A percentile compares a stretch with the other conserved stretches of the same genome.
These are phyloP conservation scores for Iberis pinnata DNA, from an alignment of 345 rosid species.

Conservation along the genomic window DNA sequence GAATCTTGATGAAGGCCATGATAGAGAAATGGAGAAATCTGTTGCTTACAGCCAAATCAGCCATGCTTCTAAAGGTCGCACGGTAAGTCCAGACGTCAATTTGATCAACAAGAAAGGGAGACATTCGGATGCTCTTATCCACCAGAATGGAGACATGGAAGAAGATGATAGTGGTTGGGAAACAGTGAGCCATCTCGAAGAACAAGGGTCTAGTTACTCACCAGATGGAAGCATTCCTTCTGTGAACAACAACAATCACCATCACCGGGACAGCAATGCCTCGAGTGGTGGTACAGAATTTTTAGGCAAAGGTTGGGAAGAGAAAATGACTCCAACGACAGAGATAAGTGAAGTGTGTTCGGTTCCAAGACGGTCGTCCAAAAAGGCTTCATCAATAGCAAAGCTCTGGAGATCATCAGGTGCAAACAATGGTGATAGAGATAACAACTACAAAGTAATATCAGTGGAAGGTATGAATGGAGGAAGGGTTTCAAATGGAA, in stretches of 20 bases:
- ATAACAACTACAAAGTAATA: slow-evolving; percentile 54
- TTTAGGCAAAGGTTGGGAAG: too few species aligned
- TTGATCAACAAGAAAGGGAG: slow-evolving; percentile 26
- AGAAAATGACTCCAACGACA: slow-evolving; percentile 38
- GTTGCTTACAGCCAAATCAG: slow-evolving; percentile 34
- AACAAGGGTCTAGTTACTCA: slow-evolving; percentile 70
- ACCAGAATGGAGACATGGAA: slow-evolving; percentile 48
- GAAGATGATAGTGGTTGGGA: slow-evolving; percentile 92
- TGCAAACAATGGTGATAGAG: slow-evolving; percentile 48
- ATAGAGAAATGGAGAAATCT: slow-evolving; percentile 29
- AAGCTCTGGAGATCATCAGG: slow-evolving; percentile 67
- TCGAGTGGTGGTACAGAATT: slow-evolving; percentile 51
- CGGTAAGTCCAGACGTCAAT: slow-evolving; percentile 47
- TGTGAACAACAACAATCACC: slow-evolving; percentile 32
- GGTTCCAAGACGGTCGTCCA: slow-evolving; percentile 40
- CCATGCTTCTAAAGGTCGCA: slow-evolving; percentile 41
- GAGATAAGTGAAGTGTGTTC: slow-evolving; percentile 63
- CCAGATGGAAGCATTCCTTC: slow-evolving; percentile 56
- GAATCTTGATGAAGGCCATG: slow-evolving; percentile 34
- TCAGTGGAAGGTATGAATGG: slow-evolving; percentile 64
- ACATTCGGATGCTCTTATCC: slow-evolving; percentile 29
- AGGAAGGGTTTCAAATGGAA: slow-evolving; percentile 64
- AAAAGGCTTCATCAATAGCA: slow-evolving; percentile 66
- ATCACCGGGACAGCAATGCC: slow-evolving; percentile 38
- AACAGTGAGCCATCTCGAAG: slow-evolving; percentile 82